A percentile compares a stretch with the other conserved stretches of the same genome.
Evolutionary conservation across 2,329 filamentous ascomycete genomes (phyloP).

Genomic region (Tetracladium maxilliforme): DNA sequence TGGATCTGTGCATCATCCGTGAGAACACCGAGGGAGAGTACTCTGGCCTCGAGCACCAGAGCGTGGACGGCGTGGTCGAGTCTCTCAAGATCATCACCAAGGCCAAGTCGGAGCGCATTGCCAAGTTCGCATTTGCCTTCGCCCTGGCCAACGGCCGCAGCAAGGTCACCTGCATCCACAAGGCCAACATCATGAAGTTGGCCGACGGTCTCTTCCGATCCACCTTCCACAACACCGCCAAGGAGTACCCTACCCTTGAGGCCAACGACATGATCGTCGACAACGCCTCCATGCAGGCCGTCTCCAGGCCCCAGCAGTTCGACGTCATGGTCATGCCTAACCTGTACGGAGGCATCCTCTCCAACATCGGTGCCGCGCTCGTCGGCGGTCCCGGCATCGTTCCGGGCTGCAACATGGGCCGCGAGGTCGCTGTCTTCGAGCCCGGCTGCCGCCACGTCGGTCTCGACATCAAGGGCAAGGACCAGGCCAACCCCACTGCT

Average conservation of each 20-base stretch:
- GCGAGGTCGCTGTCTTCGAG: conserved; percentile 96
- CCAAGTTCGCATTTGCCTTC: conserved; percentile 97
- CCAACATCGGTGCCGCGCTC: conserved; percentile 95
- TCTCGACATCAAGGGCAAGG: conserved; percentile 98
- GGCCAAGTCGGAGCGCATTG: conserved; percentile 97
- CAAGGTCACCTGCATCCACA: conserved; percentile 99
- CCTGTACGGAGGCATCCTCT: conserved; percentile 95
- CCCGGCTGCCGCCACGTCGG: conserved; percentile 98
- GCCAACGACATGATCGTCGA: conserved; percentile 99
- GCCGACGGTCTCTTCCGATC: conserved; percentile 97
- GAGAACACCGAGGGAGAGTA: conserved; percentile 99
- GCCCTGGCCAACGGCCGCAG: conserved; percentile 96
- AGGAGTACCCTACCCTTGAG: conserved; percentile 92
- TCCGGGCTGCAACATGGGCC: conserved; percentile 98
- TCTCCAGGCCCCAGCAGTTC: conserved; percentile 91
- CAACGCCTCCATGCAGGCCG: conserved; percentile 99
- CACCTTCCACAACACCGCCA: conserved; percentile 85
- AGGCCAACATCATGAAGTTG: conserved; percentile 99
- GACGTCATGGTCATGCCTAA: conserved; percentile 99
- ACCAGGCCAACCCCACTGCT: conserved; percentile 96
- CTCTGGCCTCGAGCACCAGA: conserved; percentile 97
- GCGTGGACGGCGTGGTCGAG: conserved; percentile 89
- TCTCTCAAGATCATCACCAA: conserved; percentile 99
- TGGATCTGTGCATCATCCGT: conserved; percentile 98
- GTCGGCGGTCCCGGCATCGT: conserved; percentile 96